phyloP scores from a whole-genome alignment of 1,284 basidiomycete species.

The Jaminaea rosea region DNA sequence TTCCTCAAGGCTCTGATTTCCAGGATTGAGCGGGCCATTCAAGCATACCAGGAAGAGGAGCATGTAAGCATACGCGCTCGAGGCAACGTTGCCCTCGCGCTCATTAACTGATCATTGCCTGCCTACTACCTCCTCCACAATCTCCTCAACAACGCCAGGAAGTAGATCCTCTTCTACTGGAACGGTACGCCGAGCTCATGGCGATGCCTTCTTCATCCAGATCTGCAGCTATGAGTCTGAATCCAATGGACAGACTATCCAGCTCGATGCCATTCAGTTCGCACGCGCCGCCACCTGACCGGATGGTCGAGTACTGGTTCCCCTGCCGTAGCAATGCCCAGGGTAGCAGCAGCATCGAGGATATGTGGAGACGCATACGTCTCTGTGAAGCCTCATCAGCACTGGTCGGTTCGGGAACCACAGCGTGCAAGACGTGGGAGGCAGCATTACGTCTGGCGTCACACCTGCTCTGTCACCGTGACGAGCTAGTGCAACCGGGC shows the following conservation, averaged over 20 bases:
- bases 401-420: constrained; percentile 10
- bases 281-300: no score
- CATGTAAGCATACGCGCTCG: no score
- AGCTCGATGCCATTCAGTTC: background rate
- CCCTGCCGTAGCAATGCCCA: no score
- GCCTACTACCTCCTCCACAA: background rate
- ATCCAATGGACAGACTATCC: background rate
- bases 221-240: no score
- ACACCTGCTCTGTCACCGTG: constrained; percentile 3
- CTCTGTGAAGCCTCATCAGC: no score
- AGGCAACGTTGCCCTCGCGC: no score
- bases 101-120: no score
- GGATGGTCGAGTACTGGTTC: no score
- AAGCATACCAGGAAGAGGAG: no score
- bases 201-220: background rate
- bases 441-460: constrained; percentile 12
- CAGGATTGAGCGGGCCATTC: background rate
- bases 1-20: background rate
- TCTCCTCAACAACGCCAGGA: background rate
- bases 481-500: background rate
- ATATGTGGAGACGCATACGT: no score
- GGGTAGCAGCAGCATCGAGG: no score
- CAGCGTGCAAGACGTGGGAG: constrained; percentile 17
- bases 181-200: background rate
- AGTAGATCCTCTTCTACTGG: background rate